Evolutionary conservation across 2,329 filamentous ascomycete genomes (phyloP).

Genomic region (Botryotinia narcissicola): DNA sequence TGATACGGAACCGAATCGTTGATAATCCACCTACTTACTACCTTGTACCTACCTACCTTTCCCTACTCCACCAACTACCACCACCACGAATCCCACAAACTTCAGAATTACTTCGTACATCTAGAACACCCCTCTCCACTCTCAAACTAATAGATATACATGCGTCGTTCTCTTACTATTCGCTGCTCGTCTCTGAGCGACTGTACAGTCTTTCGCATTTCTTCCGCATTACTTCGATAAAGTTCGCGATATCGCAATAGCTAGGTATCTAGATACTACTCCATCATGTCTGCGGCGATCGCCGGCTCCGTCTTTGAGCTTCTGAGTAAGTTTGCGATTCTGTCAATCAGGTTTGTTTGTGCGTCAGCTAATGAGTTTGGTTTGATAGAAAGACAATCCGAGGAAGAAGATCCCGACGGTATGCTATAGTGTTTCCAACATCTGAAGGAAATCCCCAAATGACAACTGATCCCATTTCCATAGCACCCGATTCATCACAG

Average conservation of each 20-base stretch:
- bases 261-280: constrained; percentile 3
- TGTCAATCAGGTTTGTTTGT: background rate
- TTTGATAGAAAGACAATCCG: constrained; percentile 33
- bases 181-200: constrained; percentile 38
- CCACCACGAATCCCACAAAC: background rate
- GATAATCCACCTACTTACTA: background rate
- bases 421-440: constrained; percentile 10
- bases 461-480: constrained; percentile 26
- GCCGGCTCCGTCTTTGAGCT: constrained; percentile 37
- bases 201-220: constrained; percentile 18
- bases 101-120: background rate
- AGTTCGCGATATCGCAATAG: background rate
- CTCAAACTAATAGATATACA: constrained; percentile 32
- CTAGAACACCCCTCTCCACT: background rate
- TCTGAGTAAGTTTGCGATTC: constrained; percentile 36
- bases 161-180: constrained; percentile 33
- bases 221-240: background rate
- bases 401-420: constrained; percentile 36
- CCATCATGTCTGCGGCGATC: constrained; percentile 34
- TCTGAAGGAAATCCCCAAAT: constrained; percentile 24
- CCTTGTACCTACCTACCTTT: background rate
- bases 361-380: constrained; percentile 27
- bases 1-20: background rate
- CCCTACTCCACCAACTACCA: background rate
- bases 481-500: constrained; percentile 75